phyloP scores from a whole-genome alignment of 2,329 filamentous ascomycete species.

The Calonectria henricotiae region DNA sequence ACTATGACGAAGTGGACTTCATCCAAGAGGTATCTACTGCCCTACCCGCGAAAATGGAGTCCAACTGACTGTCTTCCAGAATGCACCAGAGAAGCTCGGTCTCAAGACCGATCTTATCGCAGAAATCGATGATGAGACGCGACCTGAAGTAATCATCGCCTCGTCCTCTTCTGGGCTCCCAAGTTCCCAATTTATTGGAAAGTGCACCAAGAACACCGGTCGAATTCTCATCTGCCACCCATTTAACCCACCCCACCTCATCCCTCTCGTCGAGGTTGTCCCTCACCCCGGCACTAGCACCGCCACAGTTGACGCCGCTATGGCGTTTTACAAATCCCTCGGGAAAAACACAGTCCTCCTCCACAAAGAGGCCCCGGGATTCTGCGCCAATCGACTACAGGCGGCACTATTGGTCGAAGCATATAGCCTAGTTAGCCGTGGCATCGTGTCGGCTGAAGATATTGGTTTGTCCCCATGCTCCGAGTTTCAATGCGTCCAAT shows the following conservation, averaged over 20 bases:
- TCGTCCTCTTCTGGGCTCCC: constrained; percentile 4
- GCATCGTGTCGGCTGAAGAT: constrained; percentile 13
- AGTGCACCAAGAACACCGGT: constrained; percentile 5
- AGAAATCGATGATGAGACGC: constrained; percentile 6
- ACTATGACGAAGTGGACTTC: constrained; percentile 13
- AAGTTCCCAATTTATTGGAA: constrained; percentile 11
- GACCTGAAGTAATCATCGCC: constrained; percentile 6
- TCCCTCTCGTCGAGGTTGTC: constrained; percentile 8
- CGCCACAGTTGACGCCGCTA: not conserved
- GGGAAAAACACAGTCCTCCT: constrained; percentile 3
- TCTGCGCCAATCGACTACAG: constrained; percentile 11
- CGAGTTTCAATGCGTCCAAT: not conserved
- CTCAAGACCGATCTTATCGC: constrained; percentile 15
- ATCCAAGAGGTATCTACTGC: not conserved
- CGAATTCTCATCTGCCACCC: constrained; percentile 17
- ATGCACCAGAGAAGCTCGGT: constrained; percentile 3
- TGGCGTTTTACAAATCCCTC: constrained; percentile 18
- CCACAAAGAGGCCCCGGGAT: constrained; percentile 5
- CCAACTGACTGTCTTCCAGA: not conserved
- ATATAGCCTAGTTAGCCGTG: constrained; percentile 14
- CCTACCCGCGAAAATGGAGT: no score
- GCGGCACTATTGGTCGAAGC: not conserved
- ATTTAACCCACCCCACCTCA: constrained; percentile 13
- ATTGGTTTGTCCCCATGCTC: not conserved
- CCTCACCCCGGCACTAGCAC: not conserved